Evolutionary conservation across 2,329 filamentous ascomycete species (phyloP), one percentile per base, ranked within the genome.

Genomic region (Myriosclerotinia duriaeana): DNA sequence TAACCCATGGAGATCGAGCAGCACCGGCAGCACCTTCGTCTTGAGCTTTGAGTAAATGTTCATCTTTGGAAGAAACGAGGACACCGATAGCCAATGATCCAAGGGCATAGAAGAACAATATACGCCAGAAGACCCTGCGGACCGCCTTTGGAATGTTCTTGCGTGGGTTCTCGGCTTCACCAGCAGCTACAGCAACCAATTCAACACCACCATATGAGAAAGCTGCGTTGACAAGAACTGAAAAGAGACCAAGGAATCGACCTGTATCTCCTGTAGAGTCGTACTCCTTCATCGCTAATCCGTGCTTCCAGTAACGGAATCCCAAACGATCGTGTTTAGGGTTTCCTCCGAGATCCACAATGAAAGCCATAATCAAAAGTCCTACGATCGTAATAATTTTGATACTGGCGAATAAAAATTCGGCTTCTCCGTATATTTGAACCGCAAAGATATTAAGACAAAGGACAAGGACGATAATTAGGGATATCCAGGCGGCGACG

Each of bases 261-360:
- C 92, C 92, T 0, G 92, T 83, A 8, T 80, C 75, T 0, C 90
- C 91, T 0, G 80, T 80, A 44, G 83, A 84, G 74, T 89, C 87
- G 44, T 83, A 82, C 69, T 88, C 84, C 3, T 84, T 83, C 75
- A 94, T 93, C 0, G 90, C 82, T 1, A 91, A 91, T 0, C 90
- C 91, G 0, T 85, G 79, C 4, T 83, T 80, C 86, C 87, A 89
- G 76, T 84, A 87, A 36, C 85, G 83, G 75, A 94, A 94, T 0
- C 91, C 91, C 69, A 91, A 91, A 0, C 85, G 80, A 71, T 93
- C 89, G 48, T 85, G 81, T 0, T 87, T 76, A 0, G 92, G 92
- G 71, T 94, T 95, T 3, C 90, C 92, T 9, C 92, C 92, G 0
- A 95, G 79, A 88, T 95, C 94, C 70, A 87, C 86, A 70, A 96